Evolutionary conservation across 805 yeast genomes (phyloP).

Genomic region (Suhomyces faveliae): DNA sequence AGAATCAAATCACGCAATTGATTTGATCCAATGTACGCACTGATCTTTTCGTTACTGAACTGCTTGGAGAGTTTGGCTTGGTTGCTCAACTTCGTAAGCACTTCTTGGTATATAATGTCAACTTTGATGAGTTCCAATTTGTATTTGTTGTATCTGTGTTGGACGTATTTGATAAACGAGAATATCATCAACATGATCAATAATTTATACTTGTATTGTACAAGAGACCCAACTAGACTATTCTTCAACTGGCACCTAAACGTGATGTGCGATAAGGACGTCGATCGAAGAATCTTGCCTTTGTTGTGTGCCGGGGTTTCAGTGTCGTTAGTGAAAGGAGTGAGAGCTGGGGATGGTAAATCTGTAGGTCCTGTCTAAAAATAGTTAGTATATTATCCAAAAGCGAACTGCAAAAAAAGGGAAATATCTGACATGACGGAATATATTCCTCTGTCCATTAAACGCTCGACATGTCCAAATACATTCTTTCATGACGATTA

Average conservation of each 20-base stretch:
- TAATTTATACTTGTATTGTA: constrained; percentile 22
- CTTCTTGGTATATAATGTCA: constrained; percentile 46
- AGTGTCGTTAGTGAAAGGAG: constrained; percentile 38
- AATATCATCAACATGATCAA: constrained; percentile 16
- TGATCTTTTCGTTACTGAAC: constrained; percentile 29
- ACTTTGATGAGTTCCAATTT: constrained; percentile 41
- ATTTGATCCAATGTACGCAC: constrained; percentile 60
- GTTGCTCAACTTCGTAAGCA: constrained; percentile 47
- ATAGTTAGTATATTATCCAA: constrained; percentile 9
- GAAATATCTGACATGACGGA: neutral
- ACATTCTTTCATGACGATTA: neutral
- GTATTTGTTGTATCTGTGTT: constrained; percentile 35
- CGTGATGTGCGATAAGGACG: constrained; percentile 63
- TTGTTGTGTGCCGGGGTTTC: constrained; percentile 35
- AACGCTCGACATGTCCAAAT: no score
- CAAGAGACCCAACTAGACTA: constrained; percentile 42
- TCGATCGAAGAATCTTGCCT: constrained; percentile 66
- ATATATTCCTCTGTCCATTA: no score
- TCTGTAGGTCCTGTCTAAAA: constrained; percentile 14
- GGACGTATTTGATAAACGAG: constrained; percentile 21
- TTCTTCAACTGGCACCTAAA: constrained; percentile 56
- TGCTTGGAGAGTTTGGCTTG: constrained; percentile 18
- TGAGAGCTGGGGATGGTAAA: constrained; percentile 11
- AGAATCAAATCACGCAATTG: constrained; percentile 70
- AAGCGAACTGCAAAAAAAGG: neutral